Evolutionary conservation across 2,329 filamentous ascomycete species (phyloP), one percentile per base, ranked within the genome.

Genomic region (Microdochium nivale): DNA sequence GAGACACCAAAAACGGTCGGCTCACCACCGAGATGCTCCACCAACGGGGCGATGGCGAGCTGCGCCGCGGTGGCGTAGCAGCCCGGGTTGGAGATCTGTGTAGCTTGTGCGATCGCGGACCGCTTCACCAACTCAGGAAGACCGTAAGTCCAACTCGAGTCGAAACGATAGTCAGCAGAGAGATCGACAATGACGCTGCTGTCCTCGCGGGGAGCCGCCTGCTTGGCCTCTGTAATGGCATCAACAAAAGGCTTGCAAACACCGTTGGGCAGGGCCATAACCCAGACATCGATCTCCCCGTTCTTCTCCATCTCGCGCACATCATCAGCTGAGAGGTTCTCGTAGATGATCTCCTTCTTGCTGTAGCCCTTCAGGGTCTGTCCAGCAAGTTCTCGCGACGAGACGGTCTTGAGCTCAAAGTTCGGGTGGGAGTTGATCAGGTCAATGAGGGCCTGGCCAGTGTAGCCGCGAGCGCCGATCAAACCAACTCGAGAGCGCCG

Each of bases 41-140:
- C 76, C 9, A 96, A 74, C 40, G 91, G 91, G 13, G 90, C 81
- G 60, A 97, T 90, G 52, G 87, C 90, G 44, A 97, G 77, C 72
- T 97, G 91, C 11, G 92, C 88, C 21, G 87, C 94, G 3, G 94
- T 97, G 3, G 94, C 90, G 65, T 96, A 97, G 72, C 94, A 97
- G 49, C 94, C 94, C 3, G 94, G 94, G 72, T 96, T 96, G 56
- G 87, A 79, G 65, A 99, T 96, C 52, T 89, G 84, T 16, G 79
- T 90, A 5, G 92, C 82, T 58, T 85, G 80, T 24, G 86, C 82
- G 60, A 97, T 90, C 59, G 85, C 79, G 54, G 81, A 80, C 52
- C 92, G 84, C 67, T 84, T 83, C 49, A 90, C 81, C 49, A 96
- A 77, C 70, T 97, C 94, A 14, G 90, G 90, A 3, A 96, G 83